Evolutionary conservation across 352 stramenopile species (phyloP), one percentile per base, ranked within the genome.

Genomic region (Phytophthora fragariae): DNA sequence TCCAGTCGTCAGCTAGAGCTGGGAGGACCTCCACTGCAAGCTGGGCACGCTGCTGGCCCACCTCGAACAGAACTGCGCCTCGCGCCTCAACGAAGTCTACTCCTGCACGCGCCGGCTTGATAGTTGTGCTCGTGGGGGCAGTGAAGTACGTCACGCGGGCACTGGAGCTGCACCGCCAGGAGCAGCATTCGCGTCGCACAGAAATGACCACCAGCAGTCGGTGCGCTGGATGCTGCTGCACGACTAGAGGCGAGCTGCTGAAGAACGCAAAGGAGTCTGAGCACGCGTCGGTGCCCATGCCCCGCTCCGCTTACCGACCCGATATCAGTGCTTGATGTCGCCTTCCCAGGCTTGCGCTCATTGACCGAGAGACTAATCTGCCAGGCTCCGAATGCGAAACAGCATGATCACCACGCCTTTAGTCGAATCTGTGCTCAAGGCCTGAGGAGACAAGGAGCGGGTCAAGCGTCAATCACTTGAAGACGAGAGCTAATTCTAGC

Each of bases 21-120:
- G 70, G 65, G 0, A 82, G 75, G 15, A 84, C 21, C 31, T 78
- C 60, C 39, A 84, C 66, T 50, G 69, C 68, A 24, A 82, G 35
- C 15, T 69, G 72, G 5, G 63, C 68, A 10, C 58, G 53, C 33
- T 77, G 58, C 24, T 82, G 75, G 0, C 62, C 60, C 8, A 24
- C 27, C 15, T 63, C 50, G 46, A 84, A 82, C 17, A 71, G n/a
- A 17, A 80, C 70, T 4, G 72, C 37, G 15, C 74, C 74, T 19
- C 53, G 75, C 7, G 64, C 46, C 11, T 72, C 49, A 14, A 80
- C 49, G 57, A 74, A 84, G 61, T 82, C 75, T 3, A 80, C 50
- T 1, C 62, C 60, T 31, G 71, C 29, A 37, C 60, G 65, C 10
- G 70, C 70, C 24, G 47, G 65, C 21, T 69, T 10, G 27, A 65